These are phyloP conservation scores for Myriosclerotinia curreyana DNA, from an alignment of 2,329 filamentous ascomycete genomes.

Conservation along the genomic window DNA sequence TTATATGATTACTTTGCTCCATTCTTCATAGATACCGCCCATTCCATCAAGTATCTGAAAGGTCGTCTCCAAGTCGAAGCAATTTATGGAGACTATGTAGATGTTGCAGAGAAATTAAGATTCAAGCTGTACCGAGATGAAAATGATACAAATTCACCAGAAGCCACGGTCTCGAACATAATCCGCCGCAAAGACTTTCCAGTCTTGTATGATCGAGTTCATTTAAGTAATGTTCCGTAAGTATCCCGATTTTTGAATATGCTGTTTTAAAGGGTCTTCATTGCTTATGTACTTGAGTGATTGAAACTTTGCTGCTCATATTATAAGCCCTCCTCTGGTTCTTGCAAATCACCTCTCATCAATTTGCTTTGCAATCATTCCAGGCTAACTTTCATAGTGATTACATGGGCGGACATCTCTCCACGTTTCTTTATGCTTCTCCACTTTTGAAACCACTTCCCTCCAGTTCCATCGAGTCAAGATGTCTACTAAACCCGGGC, in stretches of 20 bases:
- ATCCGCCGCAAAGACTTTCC: constrained; percentile 24
- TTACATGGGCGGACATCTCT: constrained; percentile 25
- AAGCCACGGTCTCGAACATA: neutral
- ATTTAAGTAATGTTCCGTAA: constrained; percentile 30
- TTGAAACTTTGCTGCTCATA: neutral
- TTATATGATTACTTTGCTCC: constrained; percentile 26
- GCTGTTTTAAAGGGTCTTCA: neutral
- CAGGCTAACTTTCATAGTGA: constrained; percentile 6
- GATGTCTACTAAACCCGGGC: constrained; percentile 22
- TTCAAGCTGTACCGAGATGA: constrained; percentile 20
- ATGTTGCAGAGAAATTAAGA: constrained; percentile 26
- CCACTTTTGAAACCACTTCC: constrained; percentile 20
- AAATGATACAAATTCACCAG: neutral
- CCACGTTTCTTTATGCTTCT: constrained; percentile 22
- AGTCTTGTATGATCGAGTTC: constrained; percentile 22
- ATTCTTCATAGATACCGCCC: constrained; percentile 24
- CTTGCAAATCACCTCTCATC: neutral
- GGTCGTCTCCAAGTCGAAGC: constrained; percentile 25
- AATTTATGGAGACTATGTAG: constrained; percentile 25
- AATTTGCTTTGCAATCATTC: neutral
- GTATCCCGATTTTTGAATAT: neutral
- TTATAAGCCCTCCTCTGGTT: too few species aligned
- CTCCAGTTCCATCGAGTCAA: constrained; percentile 12
- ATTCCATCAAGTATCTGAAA: constrained; percentile 23
- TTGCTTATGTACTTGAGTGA: neutral